Percentiles rank a stretch among this genome's conserved stretches.
These are phyloP conservation scores for Aspergillus pseudoterreus DNA, from an alignment of 2,329 filamentous ascomycete genomes.

Conservation along the genomic window DNA sequence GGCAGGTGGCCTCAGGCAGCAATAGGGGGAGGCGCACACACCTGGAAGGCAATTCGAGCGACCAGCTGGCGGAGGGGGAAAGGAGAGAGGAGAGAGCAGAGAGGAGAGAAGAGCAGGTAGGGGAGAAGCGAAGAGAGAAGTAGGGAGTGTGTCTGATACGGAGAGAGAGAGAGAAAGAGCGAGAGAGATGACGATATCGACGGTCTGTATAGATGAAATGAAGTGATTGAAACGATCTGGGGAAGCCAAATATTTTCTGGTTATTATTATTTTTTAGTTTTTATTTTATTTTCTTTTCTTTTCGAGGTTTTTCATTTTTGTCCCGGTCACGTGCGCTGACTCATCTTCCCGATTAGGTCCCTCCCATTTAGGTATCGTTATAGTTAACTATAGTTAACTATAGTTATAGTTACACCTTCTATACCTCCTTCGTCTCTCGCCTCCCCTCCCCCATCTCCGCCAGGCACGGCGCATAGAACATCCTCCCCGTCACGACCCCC, in stretches of 20 bases:
- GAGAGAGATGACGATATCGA: neutral
- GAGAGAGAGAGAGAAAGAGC: neutral
- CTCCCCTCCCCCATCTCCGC: conserved; percentile 27
- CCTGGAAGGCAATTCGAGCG: too few relatives aligned
- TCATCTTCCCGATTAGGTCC: conserved; percentile 1
- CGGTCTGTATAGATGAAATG: neutral
- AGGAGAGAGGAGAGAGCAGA: too few relatives aligned
- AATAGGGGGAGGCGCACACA: too few relatives aligned
- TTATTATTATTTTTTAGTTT: neutral
- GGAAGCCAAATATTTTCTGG: neutral
- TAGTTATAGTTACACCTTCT: conserved; percentile 12
- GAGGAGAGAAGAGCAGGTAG: too few relatives aligned
- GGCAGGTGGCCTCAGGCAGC: too few relatives aligned
- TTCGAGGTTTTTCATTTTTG: neutral
- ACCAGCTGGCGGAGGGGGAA: too few relatives aligned
- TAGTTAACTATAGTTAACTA: too few relatives aligned
- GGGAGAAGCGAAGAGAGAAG: too few relatives aligned
- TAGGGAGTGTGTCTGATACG: too few relatives aligned
- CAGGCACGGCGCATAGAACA: conserved; percentile 56
- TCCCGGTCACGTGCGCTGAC: neutral
- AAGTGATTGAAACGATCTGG: neutral
- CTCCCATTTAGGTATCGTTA: too few relatives aligned
- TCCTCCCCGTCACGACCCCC: conserved; percentile 45
- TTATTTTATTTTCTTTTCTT: neutral
- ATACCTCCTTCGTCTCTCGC: conserved; percentile 9